Base-by-base conservation (phyloP, 768 basidiomycete species). In the Hebeloma cylindrosporum region DNA sequence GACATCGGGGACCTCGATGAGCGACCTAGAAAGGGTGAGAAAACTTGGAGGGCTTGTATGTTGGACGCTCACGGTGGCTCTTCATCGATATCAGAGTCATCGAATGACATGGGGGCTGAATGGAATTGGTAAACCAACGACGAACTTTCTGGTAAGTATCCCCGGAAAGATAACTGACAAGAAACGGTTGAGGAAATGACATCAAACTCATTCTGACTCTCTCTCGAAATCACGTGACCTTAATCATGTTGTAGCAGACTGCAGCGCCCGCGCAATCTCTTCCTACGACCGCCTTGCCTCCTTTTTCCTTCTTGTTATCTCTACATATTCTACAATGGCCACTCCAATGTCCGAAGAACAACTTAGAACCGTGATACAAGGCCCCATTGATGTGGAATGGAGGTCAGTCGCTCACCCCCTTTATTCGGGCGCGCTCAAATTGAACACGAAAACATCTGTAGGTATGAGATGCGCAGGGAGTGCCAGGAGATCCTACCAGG, bases 391-490 rank as follows among this genome's bases (percentile, higher is more conserved):
- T 51, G 77, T 88, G 18, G 89, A 93, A 62, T 92, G 90, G 89
- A 80, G 79, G 88, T 83, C 50, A 51, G 77, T 31, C 40, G 25
- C 16, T 25, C n/a, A 10, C 31, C 18, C 32, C 18, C 13, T 29
- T 28, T n/a, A 17, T 18, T 27, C 27, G 11, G 40, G 47, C 49
- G 40, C 47, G 40, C 44, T 29, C 29, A 40, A 40, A 10, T 38
- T 23, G 11, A 13, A 31, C 40, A 20, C 31, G 26, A 4, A 14
- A 37, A 28, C 22, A 6, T 27, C 21, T 42, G 3, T 33, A 91
- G 88, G 58, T 96, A 96, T 59, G 93, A 95, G 67, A 94, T 96
- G 93, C 77, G 93, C 22, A 74, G 93, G n/a, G 87, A 94, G 58
- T 92, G 90, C 56, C 93, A 96, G 68, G 88, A 93, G 64, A 94